These are phyloP conservation scores for Neurospora hispaniola DNA, from an alignment of 495 filamentous ascomycete species.

Conservation along the genomic window DNA sequence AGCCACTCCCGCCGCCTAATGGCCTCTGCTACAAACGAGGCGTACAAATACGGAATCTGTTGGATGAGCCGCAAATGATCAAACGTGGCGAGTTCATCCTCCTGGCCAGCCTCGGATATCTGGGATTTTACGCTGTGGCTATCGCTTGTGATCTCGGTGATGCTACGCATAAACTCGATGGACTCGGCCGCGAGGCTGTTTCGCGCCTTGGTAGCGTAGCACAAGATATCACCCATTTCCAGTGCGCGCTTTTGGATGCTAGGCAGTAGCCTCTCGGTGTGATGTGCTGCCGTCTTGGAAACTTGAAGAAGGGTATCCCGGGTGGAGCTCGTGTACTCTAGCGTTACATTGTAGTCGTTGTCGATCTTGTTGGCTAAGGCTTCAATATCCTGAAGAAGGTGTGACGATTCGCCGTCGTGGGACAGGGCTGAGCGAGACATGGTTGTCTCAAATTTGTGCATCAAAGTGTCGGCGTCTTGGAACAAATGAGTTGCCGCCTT, in stretches of 20 bases:
- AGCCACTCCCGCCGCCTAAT: constrained; percentile 81
- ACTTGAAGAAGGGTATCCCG: constrained; percentile 69
- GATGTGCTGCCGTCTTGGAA: constrained; percentile 75
- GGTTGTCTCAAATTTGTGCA: constrained; percentile 37
- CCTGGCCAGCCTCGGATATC: constrained; percentile 59
- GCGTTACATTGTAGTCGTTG: constrained; percentile 73
- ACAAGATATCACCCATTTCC: constrained; percentile 68
- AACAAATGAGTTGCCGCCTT: constrained; percentile 35
- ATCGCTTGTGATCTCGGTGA: constrained; percentile 65
- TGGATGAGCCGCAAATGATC: constrained; percentile 65
- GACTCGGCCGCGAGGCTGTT: constrained; percentile 48
- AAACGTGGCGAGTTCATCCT: constrained; percentile 59
- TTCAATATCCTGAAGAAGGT: constrained; percentile 74
- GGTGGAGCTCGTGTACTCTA: constrained; percentile 52
- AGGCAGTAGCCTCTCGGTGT: constrained; percentile 82
- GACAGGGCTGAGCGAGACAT: constrained; percentile 32
- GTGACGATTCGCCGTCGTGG: constrained; percentile 30
- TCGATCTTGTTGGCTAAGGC: constrained; percentile 74
- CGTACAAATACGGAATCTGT: constrained; percentile 77
- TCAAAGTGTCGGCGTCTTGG: constrained; percentile 33
- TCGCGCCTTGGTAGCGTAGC: constrained; percentile 51
- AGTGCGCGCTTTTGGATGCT: constrained; percentile 55
- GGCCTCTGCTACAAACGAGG: constrained; percentile 75
- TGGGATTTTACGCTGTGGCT: constrained; percentile 59
- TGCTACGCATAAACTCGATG: constrained; percentile 62